Percentiles rank a stretch among this genome's conserved stretches.
Conservation (phyloP, 2,329 filamentous ascomycete species). For the Fusarium sambucinum region DNA sequence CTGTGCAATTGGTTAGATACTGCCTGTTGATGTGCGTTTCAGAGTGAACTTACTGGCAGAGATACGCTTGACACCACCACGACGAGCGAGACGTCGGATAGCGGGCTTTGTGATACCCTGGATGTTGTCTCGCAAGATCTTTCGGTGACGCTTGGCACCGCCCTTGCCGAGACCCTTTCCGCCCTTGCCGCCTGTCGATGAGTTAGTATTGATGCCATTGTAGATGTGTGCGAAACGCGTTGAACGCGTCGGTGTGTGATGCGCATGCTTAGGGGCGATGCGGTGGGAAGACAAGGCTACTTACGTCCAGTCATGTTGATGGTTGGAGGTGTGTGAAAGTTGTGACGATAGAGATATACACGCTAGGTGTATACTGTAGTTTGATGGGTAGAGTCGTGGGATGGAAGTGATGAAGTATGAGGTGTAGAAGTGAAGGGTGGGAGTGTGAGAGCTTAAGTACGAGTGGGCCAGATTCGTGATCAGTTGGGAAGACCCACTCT, state of each 20-base stretch:
- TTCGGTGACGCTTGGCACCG: conserved; percentile 97
- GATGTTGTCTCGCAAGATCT: conserved; percentile 99
- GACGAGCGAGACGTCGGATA: conserved; percentile 96
- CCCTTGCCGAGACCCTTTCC: conserved; percentile 99
- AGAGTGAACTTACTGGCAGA: conserved; percentile 78
- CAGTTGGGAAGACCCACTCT: conserved; percentile 48
- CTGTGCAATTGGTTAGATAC: conserved; percentile 72
- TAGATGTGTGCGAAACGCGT: conserved; percentile 65
- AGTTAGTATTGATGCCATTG: conserved; percentile 72
- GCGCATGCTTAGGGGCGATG: not conserved
- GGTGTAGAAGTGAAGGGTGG: conserved; percentile 40
- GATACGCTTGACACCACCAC: conserved; percentile 99
- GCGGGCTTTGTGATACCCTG: conserved; percentile 99
- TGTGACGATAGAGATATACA: conserved; percentile 33
- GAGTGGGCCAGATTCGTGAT: conserved; percentile 55
- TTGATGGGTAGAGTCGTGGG: conserved; percentile 23
- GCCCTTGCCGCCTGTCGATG: conserved; percentile 82
- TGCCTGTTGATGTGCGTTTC: conserved; percentile 47
- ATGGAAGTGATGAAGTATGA: conserved; percentile 34
- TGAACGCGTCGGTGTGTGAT: not conserved
- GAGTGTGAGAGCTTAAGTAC: conserved; percentile 55
- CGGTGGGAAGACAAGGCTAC: conserved; percentile 53
- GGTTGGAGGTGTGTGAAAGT: conserved; percentile 42
- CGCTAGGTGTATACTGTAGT: conserved; percentile 26
- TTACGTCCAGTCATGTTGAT: conserved; percentile 79